These are phyloP conservation scores for Blastocystis sp. DNA, from an alignment of 352 stramenopile species.

Conservation along the genomic window DNA sequence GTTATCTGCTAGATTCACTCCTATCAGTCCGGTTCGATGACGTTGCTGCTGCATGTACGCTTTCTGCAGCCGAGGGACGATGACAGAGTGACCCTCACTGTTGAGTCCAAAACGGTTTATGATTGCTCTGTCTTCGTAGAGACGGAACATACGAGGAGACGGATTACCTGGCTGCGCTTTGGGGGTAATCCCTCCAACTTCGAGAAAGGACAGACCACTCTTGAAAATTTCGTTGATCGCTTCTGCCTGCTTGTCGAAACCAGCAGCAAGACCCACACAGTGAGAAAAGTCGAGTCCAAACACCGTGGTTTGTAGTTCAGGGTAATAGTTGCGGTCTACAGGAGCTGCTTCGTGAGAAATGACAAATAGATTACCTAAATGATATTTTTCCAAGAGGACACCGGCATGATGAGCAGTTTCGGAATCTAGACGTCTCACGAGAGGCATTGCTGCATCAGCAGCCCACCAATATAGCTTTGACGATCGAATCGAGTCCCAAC, in stretches of 20 bases:
- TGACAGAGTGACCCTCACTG: slow-evolving; percentile 71
- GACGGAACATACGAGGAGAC: slow-evolving; percentile 76
- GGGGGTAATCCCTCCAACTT: slow-evolving; percentile 76
- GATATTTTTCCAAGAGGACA: slow-evolving; percentile 52
- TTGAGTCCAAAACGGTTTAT: slow-evolving; percentile 83
- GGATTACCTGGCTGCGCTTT: slow-evolving; percentile 74
- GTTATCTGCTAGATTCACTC: slow-evolving; percentile 80
- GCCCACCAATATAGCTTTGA: neutral
- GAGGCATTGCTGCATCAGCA: slow-evolving; percentile 27
- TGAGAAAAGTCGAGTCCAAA: slow-evolving; percentile 71
- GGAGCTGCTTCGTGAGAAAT: slow-evolving; percentile 1
- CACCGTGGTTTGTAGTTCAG: slow-evolving; percentile 4
- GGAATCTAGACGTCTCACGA: slow-evolving; percentile 11
- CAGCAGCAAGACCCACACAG: slow-evolving; percentile 74
- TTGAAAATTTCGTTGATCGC: slow-evolving; percentile 68
- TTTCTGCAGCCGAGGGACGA: slow-evolving; percentile 67
- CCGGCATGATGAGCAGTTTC: slow-evolving; percentile 46
- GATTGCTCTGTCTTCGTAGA: slow-evolving; percentile 72
- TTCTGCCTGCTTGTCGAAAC: slow-evolving; percentile 77
- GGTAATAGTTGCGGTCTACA: slow-evolving; percentile 5
- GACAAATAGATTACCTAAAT: neutral
- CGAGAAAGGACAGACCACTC: slow-evolving; percentile 72
- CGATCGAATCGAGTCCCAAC: slow-evolving; percentile 45
- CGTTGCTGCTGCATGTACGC: slow-evolving; percentile 43
- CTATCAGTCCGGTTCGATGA: slow-evolving; percentile 72